Conservation (phyloP, 1,139 yeast genomes). For the Suzukiozyma palmioleophila region DNA sequence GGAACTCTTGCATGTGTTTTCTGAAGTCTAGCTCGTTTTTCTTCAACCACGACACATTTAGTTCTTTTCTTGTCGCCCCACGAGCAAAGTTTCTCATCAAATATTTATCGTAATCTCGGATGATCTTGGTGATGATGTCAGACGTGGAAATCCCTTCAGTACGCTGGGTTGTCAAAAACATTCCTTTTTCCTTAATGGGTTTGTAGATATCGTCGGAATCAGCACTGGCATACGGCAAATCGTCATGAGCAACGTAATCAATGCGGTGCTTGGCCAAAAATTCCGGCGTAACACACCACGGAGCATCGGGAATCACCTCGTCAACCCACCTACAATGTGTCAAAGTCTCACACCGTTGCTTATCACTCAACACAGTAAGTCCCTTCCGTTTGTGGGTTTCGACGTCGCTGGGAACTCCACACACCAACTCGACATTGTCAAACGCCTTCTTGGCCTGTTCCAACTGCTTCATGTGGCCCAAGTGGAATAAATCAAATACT, state of each 20-base stretch:
- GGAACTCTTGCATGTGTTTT: slow-evolving; percentile 82
- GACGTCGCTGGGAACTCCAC: slow-evolving; percentile 87
- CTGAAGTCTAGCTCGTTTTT: slow-evolving; percentile 93
- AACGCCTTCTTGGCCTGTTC: slow-evolving; percentile 96
- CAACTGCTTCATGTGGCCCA: slow-evolving; percentile 96
- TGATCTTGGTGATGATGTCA: slow-evolving; percentile 91
- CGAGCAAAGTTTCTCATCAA: slow-evolving; percentile 95
- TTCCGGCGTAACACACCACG: slow-evolving; percentile 89
- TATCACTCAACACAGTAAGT: slow-evolving; percentile 80
- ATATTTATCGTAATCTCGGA: slow-evolving; percentile 93
- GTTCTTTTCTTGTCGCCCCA: slow-evolving; percentile 94
- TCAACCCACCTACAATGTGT: slow-evolving; percentile 96
- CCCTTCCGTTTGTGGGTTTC: slow-evolving; percentile 94
- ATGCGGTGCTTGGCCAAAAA: slow-evolving; percentile 75
- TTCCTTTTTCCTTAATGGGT: slow-evolving; percentile 87
- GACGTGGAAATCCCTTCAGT: slow-evolving; percentile 96
- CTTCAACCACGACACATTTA: slow-evolving; percentile 95
- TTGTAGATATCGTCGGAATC: slow-evolving; percentile 88
- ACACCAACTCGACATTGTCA: slow-evolving; percentile 75
- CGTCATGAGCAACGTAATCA: slow-evolving; percentile 98
- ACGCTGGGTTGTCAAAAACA: slow-evolving; percentile 90
- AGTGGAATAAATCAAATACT: slow-evolving; percentile 90
- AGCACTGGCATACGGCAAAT: slow-evolving; percentile 84
- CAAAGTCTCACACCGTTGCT: slow-evolving; percentile 84
- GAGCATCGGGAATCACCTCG: slow-evolving; percentile 90